Evolutionary conservation across 225 moss, liverwort and hornwort species (phyloP).

Genomic region (Climacium dendroides): DNA sequence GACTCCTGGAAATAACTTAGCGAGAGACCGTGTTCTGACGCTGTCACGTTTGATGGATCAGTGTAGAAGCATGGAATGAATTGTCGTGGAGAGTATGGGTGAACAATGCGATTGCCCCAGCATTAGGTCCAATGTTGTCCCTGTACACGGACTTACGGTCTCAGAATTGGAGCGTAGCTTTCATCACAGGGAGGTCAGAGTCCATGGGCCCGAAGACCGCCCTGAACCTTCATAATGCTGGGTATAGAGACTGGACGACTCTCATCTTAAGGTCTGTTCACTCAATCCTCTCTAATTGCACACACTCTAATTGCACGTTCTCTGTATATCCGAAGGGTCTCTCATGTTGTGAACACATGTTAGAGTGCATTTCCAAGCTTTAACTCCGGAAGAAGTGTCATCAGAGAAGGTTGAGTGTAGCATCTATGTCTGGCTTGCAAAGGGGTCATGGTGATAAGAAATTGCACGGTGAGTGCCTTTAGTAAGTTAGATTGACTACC

Average conservation of each 20-base stretch:
- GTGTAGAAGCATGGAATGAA: slow-evolving; percentile 38
- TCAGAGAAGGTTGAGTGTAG: neutral
- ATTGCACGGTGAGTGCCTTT: neutral
- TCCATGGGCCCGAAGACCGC: slow-evolving; percentile 35
- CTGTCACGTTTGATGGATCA: slow-evolving; percentile 2
- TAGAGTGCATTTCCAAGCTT: neutral
- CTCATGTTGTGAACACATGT: neutral
- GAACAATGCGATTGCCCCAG: slow-evolving; percentile 20
- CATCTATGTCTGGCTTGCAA: neutral
- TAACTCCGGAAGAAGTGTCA: neutral
- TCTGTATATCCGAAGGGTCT: neutral
- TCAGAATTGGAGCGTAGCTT: slow-evolving; percentile 57
- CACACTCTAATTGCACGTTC: neutral
- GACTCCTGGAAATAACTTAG: neutral
- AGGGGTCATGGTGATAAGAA: neutral
- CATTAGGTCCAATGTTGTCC: slow-evolving; percentile 39
- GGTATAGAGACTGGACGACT: slow-evolving; percentile 53
- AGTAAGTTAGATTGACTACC: neutral
- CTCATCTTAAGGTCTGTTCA: slow-evolving; percentile 56
- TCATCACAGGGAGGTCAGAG: slow-evolving; percentile 69
- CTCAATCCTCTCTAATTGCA: neutral
- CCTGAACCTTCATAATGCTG: slow-evolving; percentile 51
- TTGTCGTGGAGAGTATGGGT: slow-evolving; percentile 60
- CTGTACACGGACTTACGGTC: slow-evolving; percentile 51
- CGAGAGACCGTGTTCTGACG: neutral